Evolutionary conservation across 169 alveolate genomes (phyloP), one percentile per base, ranked within the genome.

Genomic region (Cyclospora cayetanensis): DNA sequence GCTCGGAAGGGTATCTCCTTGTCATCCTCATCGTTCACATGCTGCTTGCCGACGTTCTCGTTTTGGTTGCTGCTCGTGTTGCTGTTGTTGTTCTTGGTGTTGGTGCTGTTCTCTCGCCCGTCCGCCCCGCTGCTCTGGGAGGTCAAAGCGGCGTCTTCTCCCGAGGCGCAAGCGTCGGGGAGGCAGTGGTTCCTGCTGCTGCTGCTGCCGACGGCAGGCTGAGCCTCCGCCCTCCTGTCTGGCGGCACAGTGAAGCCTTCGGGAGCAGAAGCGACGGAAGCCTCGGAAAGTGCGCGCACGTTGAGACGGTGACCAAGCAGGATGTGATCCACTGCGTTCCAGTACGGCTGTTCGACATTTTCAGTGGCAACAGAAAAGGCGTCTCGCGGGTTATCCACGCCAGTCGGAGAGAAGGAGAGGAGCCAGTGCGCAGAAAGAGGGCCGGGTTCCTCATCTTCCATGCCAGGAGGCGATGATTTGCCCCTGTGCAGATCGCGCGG

Each of bases 291-390:
- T 18, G 31, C n/a, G 63, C 68, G 63, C 20, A 22, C 35, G 55
- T 20, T 41, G 84, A 41, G n/a, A 2, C 90, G 90, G 41, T 39
- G 53, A 4, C 31, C 29, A 20, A 91, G 60, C 42, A 82, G 60
- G 5, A 68, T 41, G 39, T 91, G 92, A 37, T 91, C 90, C 18
- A 91, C 94, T 11, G 94, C 18, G 65, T 91, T 91, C 94, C 94
- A 91, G 66, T 91, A 91, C 27, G 94, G 94, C 39, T 60, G 87
- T 41, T 27, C 74, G 29, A 22, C 29, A 0, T 55, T 39, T 34
- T 65, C 91, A 27, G 94, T 91, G 53, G 79, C 63, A 4, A 52
- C 25, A 27, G 90, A 70, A n/a, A 22, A 80, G 39, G 31, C 52
- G 29, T 52, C 91, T 35, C 74, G 53, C 35, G 90, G 83, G 43